phyloP scores from a whole-genome alignment of 1,284 basidiomycete species.

The Golubevia sp. region DNA sequence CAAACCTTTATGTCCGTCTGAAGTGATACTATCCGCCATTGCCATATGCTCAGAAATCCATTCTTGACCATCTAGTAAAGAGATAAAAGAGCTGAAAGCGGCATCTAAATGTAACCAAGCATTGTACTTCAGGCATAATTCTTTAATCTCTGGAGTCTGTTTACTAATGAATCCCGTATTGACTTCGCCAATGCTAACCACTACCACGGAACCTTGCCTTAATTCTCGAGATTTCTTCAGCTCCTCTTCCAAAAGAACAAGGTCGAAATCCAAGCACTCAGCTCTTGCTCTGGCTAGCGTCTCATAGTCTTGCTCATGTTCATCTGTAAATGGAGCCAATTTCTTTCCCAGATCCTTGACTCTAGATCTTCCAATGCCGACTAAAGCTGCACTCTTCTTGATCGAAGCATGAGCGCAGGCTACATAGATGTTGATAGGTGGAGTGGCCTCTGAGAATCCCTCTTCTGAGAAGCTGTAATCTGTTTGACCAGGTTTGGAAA shows the following conservation, averaged over 20 bases:
- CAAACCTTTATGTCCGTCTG: slow-evolving; percentile 62
- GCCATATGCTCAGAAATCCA: slow-evolving; percentile 62
- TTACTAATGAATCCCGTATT: slow-evolving; percentile 63
- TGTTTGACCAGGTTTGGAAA: slow-evolving; percentile 52
- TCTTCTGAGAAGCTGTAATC: slow-evolving; percentile 51
- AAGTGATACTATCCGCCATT: slow-evolving; percentile 64
- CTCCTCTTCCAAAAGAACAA: slow-evolving; percentile 55
- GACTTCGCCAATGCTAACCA: slow-evolving; percentile 65
- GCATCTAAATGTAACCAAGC: slow-evolving; percentile 67
- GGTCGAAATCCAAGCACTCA: slow-evolving; percentile 60
- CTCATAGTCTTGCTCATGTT: slow-evolving; percentile 20
- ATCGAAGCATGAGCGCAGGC: slow-evolving; percentile 65
- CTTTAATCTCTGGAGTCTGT: slow-evolving; percentile 53
- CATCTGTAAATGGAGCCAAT: slow-evolving; percentile 13
- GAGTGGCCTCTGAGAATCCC: slow-evolving; percentile 61
- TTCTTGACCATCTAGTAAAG: slow-evolving; percentile 62
- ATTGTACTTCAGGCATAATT: slow-evolving; percentile 62
- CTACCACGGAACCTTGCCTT: slow-evolving; percentile 62
- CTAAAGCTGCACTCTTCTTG: slow-evolving; percentile 64
- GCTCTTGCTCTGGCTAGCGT: slow-evolving; percentile 4
- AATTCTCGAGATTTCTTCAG: slow-evolving; percentile 42
- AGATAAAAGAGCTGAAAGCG: slow-evolving; percentile 66
- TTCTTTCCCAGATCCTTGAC: slow-evolving; percentile 59
- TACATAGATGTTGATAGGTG: slow-evolving; percentile 63
- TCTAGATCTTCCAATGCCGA: slow-evolving; percentile 64